Evolutionary conservation across 768 basidiomycete species (phyloP).

Genomic region (Dentipellis fragilis): DNA sequence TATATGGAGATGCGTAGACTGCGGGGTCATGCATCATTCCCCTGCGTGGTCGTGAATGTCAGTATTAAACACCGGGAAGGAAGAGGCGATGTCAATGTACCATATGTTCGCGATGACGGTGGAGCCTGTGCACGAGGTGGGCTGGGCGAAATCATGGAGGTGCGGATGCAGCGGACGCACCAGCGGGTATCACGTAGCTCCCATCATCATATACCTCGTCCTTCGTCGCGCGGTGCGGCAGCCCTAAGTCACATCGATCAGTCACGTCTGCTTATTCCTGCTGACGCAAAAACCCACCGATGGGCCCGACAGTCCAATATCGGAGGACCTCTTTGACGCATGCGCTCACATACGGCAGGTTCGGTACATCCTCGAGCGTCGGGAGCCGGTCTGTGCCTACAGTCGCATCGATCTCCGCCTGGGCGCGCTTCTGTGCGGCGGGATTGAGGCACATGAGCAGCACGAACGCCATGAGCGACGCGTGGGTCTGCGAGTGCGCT

Average conservation of each 20-base stretch:
- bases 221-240: slow-evolving; percentile 24
- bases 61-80: too few species aligned
- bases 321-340: slow-evolving; percentile 16
- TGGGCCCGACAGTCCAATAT: slow-evolving; percentile 14
- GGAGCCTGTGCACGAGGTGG: background rate
- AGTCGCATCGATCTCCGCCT: slow-evolving; percentile 17
- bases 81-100: too few species aligned
- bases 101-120: slow-evolving; percentile 1
- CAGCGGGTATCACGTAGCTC: slow-evolving; percentile 17
- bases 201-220: slow-evolving; percentile 30
- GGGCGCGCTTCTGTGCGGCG: slow-evolving; percentile 11
- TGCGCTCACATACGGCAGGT: slow-evolving; percentile 15
- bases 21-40: too few species aligned
- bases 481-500: slow-evolving; percentile 10
- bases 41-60: too few species aligned
- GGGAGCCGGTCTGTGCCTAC: slow-evolving; percentile 13
- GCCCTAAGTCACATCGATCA: slow-evolving; percentile 6
- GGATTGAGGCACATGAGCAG: slow-evolving; percentile 20
- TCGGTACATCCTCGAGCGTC: slow-evolving; percentile 10
- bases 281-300: slow-evolving; percentile 4
- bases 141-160: background rate
- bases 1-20: too few species aligned
- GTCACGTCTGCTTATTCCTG: too few species aligned
- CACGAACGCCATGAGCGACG: slow-evolving; percentile 17
- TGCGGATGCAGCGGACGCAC: background rate